Percentiles rank a stretch among this genome's conserved stretches.
phyloP scores from a whole-genome alignment of 2,329 filamentous ascomycete genomes.

The Aspergillus sp. region DNA sequence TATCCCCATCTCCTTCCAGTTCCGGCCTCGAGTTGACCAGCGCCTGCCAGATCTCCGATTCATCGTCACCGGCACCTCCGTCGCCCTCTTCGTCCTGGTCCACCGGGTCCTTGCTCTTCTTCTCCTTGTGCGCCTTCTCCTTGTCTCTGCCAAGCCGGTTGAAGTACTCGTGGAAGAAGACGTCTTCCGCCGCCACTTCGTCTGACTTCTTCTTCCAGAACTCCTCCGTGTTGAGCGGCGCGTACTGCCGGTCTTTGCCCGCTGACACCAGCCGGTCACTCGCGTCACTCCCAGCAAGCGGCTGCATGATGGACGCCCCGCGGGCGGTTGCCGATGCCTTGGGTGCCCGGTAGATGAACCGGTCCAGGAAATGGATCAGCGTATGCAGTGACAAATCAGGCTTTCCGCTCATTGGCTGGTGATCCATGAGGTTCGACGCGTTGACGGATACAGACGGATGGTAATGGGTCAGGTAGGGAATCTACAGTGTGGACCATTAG shows the following conservation, averaged over 20 bases:
- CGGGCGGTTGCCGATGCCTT: conserved; percentile 58
- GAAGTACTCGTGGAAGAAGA: conserved; percentile 99
- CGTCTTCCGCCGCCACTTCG: conserved; percentile 81
- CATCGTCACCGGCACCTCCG: conserved; percentile 48
- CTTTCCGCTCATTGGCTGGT: conserved; percentile 67
- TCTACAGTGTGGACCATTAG: conserved; percentile 20
- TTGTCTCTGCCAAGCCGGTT: conserved; percentile 59
- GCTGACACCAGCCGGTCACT: conserved; percentile 53
- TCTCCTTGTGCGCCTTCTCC: conserved; percentile 41
- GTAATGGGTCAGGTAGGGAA: conserved; percentile 70
- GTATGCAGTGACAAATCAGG: conserved; percentile 85
- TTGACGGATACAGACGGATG: conserved; percentile 88
- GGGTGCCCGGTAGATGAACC: conserved; percentile 94
- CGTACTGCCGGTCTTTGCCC: conserved; percentile 48
- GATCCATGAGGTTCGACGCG: conserved; percentile 60
- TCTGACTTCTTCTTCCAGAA: conserved; percentile 91
- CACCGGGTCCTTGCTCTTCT: conserved; percentile 40
- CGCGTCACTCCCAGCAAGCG: conserved; percentile 57
- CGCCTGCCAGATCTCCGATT: conserved; percentile 86
- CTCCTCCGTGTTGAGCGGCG: conserved; percentile 71
- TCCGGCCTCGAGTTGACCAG: conserved; percentile 33
- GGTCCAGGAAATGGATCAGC: conserved; percentile 89
- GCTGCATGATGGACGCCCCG: conserved; percentile 94
- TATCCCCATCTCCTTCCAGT: conserved; percentile 26
- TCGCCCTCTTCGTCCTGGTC: conserved; percentile 36